A percentile compares a stretch with the other conserved stretches of the same genome.
phyloP scores from a whole-genome alignment of 768 basidiomycete genomes.

The Tulasnella sp. region DNA sequence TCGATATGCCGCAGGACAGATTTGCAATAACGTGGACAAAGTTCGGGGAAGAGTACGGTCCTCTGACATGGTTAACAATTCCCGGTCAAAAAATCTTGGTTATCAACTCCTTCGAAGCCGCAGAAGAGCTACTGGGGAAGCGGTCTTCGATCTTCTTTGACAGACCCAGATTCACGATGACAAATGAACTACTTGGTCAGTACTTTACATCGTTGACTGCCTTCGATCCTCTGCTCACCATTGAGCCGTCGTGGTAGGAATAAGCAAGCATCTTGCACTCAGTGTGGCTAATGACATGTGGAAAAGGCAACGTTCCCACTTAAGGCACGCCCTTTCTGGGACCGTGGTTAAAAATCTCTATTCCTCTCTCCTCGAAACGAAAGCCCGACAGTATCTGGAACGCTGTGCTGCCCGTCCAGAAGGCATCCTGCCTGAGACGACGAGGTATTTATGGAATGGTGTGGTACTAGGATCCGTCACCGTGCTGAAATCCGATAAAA shows the following conservation, averaged over 20 bases:
- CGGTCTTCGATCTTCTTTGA: background rate
- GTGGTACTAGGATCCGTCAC: background rate
- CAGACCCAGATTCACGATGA: constrained; percentile 13
- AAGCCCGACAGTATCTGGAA: background rate
- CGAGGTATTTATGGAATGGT: background rate
- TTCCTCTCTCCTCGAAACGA: background rate
- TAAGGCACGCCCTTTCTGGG: background rate
- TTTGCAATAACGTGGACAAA: background rate
- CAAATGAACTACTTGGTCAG: background rate
- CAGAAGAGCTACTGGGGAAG: constrained; percentile 7
- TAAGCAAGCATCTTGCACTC: background rate
- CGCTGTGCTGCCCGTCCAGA: background rate
- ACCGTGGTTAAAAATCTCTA: background rate
- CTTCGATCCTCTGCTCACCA: background rate
- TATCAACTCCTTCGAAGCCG: background rate
- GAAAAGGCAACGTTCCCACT: background rate
- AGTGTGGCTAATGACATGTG: background rate
- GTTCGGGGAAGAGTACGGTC: constrained; percentile 5
- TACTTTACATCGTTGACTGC: background rate
- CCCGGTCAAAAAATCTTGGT: constrained; percentile 10
- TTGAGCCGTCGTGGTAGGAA: background rate
- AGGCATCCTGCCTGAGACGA: background rate
- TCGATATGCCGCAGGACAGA: background rate
- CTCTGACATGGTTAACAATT: background rate
- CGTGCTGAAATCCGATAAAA: background rate